phyloP scores from a whole-genome alignment of 2,329 filamentous ascomycete species.

The Paecilomyces fulvus region DNA sequence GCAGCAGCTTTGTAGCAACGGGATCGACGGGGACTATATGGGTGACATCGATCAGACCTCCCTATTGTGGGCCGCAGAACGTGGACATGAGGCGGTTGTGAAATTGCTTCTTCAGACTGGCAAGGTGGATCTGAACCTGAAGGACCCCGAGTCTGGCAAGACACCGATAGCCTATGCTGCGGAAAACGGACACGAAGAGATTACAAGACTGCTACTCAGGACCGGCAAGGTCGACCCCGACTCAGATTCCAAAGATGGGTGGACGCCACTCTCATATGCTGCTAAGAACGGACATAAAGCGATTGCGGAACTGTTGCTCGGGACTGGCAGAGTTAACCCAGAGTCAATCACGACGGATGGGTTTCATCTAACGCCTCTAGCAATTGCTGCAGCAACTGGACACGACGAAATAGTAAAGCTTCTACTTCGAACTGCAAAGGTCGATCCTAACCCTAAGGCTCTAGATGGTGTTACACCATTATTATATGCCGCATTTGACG shows the following conservation, averaged over 20 bases:
- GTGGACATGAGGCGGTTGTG: not conserved
- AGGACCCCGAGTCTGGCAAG: not conserved
- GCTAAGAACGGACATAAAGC: not conserved
- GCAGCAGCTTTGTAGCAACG: not conserved
- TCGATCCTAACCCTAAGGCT: not conserved
- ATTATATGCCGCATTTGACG: not conserved
- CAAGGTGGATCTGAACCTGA: not conserved
- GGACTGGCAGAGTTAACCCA: not conserved
- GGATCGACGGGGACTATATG: not conserved
- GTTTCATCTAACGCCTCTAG: not conserved
- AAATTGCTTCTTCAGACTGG: not conserved
- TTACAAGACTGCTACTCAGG: not conserved
- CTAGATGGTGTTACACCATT: not conserved
- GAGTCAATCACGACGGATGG: not conserved
- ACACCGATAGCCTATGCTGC: not conserved
- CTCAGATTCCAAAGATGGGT: not conserved
- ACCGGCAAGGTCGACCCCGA: not conserved
- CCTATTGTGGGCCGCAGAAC: not conserved
- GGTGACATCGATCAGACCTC: not conserved
- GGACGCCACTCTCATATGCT: not conserved
- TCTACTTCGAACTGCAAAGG: not conserved
- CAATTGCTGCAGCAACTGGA: not conserved
- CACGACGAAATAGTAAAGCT: not conserved
- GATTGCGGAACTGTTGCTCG: not conserved
- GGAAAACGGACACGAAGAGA: not conserved